Evolutionary conservation across 768 basidiomycete genomes (phyloP).

Genomic region (Naganishia friedmannii): DNA sequence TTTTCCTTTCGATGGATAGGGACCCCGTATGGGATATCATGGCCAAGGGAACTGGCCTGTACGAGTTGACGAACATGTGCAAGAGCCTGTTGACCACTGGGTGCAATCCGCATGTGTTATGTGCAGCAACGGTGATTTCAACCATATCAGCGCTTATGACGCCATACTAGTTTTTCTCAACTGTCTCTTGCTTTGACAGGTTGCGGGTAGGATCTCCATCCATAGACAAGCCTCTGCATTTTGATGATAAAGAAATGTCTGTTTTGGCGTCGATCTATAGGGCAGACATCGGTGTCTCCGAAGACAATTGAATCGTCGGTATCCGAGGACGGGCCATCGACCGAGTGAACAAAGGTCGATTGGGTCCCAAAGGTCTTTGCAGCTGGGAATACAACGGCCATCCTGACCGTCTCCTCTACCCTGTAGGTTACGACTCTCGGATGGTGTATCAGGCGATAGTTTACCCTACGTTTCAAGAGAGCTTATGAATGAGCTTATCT

Average conservation of each 20-base stretch:
- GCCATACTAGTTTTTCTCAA: not conserved
- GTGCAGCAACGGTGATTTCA: conserved; percentile 29
- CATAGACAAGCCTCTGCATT: too few species aligned
- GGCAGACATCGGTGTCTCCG: conserved; percentile 35
- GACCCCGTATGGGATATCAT: conserved; percentile 24
- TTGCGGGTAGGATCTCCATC: conserved; percentile 14
- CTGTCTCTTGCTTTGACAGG: not conserved
- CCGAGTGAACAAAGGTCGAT: conserved; percentile 38
- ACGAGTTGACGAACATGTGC: conserved; percentile 28
- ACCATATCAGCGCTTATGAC: too few species aligned
- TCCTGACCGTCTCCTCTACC: conserved; percentile 33
- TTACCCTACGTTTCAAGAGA: too few species aligned
- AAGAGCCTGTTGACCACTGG: conserved; percentile 25
- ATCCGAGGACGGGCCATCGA: conserved; percentile 33
- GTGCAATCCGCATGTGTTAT: conserved; percentile 30
- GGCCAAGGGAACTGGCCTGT: conserved; percentile 31
- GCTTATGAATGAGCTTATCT: not conserved
- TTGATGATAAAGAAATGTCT: conserved; percentile 19
- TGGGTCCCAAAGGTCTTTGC: conserved; percentile 39
- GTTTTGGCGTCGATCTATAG: too few species aligned
- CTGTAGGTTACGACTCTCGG: conserved; percentile 33
- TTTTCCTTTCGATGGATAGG: too few species aligned
- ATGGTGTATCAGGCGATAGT: too few species aligned
- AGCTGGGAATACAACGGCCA: conserved; percentile 33
- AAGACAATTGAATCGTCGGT: conserved; percentile 37